Base-by-base conservation (phyloP, 805 yeast species). In the Maudiozyma serrabonitensis region DNA sequence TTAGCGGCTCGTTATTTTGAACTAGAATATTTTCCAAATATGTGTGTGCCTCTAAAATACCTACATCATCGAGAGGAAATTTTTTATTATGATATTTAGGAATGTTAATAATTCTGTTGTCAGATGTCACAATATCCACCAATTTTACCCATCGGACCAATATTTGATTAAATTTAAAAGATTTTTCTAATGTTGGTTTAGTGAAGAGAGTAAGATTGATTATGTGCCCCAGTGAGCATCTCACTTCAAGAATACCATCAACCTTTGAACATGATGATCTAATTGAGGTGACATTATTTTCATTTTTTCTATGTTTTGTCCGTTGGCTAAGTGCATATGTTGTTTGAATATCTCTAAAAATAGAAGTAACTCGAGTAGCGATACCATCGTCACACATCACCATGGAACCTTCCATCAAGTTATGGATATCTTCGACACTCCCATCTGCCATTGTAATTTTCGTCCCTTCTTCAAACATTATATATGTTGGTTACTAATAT, bases 321-420 rank as follows among this genome's bases (percentile, higher is more conserved):
- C 49, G 53, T 48, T 71, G 71, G 13, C 55, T 41, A 34, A 75
- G 67, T 26, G 63, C 56, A 56, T 69, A 75, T 67, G 75, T 75
- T 16, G 62, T 60, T 48, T 72, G 76, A 19, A 50, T 53, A 54
- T 77, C 79, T 54, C 75, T 66, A 46, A 73, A 70, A 43, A 74
- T 62, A 23, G 63, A 69, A 37, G 66, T 64, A 39, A 75, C 76
- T 16, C 54, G 50, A 54, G 75, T 66, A 28, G 70, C 61, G 9
- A 52, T 45, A 47, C 78, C 78, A 54, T 74, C 76, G 47, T 64
- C 64, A 57, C 76, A 75, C 68, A 72, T 60, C 40, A 75, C 73
- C 18, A 42, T 23, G 25, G 72, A 74, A 53, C 73, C 75, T 47
- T 64, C 61, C 19, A 54, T 46, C 46, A 75, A 52, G 19, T 64